phyloP scores from a whole-genome alignment of 257 asterid genomes.

The Cordia subcordata region DNA sequence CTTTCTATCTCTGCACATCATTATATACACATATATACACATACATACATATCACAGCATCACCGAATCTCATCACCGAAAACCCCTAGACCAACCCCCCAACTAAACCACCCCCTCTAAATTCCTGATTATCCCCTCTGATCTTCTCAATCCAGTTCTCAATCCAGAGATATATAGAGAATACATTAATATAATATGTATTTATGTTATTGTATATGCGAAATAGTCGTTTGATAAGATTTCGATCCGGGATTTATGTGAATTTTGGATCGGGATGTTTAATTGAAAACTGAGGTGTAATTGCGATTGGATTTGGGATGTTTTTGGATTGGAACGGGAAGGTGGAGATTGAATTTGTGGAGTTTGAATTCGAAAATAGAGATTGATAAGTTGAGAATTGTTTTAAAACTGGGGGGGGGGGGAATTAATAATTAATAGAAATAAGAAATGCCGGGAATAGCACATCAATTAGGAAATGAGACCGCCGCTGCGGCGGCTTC shows the following conservation, averaged over 20 bases:
- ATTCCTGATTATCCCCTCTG: conserved; percentile 43
- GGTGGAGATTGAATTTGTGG: background rate
- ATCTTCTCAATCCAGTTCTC: conserved; percentile 34
- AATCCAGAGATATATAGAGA: conserved; percentile 31
- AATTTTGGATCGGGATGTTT: conserved; percentile 2
- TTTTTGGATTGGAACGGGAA: conserved; percentile 15
- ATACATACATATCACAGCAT: conserved; percentile 19
- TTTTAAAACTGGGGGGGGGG: too few relatives aligned
- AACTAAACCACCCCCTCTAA: conserved; percentile 19
- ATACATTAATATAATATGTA: conserved; percentile 11
- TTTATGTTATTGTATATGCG: too few relatives aligned
- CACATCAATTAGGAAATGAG: conserved; percentile 35
- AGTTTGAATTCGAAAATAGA: conserved; percentile 27
- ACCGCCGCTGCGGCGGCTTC: conserved; percentile 30
- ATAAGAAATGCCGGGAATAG: conserved; percentile 78
- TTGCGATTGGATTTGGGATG: conserved; percentile 14
- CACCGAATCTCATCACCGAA: conserved; percentile 41
- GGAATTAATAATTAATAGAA: conserved; percentile 7
- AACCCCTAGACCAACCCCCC: conserved; percentile 23
- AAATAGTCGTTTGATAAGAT: background rate
- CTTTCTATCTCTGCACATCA: background rate
- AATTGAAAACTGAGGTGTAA: conserved; percentile 5
- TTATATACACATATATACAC: conserved; percentile 16
- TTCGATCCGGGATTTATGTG: background rate
- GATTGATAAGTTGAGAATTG: conserved; percentile 13